Evolutionary conservation across 495 filamentous ascomycete genomes (phyloP), one percentile per base, ranked within the genome.

Genomic region (Xanthoparmelia taractica): DNA sequence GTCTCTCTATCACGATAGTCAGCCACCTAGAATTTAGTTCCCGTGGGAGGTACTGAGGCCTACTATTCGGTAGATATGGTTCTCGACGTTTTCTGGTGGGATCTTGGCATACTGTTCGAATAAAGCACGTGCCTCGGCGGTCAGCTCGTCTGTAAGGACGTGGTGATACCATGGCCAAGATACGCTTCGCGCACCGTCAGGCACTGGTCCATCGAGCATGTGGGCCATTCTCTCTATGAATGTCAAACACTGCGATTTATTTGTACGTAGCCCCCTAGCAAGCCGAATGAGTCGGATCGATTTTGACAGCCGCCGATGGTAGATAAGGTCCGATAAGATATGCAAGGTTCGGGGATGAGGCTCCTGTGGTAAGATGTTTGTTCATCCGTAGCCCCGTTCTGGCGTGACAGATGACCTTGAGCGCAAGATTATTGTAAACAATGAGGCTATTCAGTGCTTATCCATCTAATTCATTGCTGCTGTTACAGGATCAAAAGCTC

Each of bases 141-240:
- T 67, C n/a, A 70, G 15, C 31, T 71, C 63, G 29, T 43, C 52
- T 29, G 38, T 61, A 20, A 70, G 52, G 27, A 61, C 55, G 41
- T 68, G 66, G 37, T 68, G 66, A 50, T 70, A 70, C 68, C 68
- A 70, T 20, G 68, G 68, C 68, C 68, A 70, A 29, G 66, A 66
- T 2, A 68, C 66, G 43, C 66, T 68, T 17, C 66, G 57, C 36
- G 68, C 66, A 45, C 66, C 66, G 12, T 65, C 61, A 29, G 66
- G 68, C 43, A 66, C 60, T 20, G 68, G 68, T 8, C 68, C 65
- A 52, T 67, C 61, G 2, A 70, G 60, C 68, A 70, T 70, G 57
- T 70, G 62, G 36, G 69, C 68, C 68, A 69, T 13, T 60, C 0
- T 20, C 20, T 15, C 20, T 54, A 0, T 20, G 15, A n/a, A 18